Percentiles rank a stretch among this genome's conserved stretches.
Evolutionary conservation across 257 asterid species (phyloP).

Genomic region (Solanum bulbocastanum): DNA sequence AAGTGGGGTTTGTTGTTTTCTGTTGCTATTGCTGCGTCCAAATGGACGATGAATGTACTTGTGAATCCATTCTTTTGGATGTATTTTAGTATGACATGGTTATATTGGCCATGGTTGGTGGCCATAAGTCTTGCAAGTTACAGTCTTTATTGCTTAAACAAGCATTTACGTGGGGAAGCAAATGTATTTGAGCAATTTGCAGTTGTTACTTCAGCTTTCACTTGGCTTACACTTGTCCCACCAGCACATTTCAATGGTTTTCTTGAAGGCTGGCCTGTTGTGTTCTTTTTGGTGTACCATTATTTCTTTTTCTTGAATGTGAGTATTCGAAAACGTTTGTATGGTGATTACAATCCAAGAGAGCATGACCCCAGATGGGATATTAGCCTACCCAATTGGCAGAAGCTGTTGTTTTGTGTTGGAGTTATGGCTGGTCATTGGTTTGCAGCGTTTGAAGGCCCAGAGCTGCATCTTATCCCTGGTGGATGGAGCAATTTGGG

Average conservation of each 20-base stretch:
- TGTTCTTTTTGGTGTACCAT: constrained; percentile 82
- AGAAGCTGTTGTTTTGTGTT: constrained; percentile 45
- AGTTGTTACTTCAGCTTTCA: constrained; percentile 64
- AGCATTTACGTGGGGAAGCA: constrained; percentile 54
- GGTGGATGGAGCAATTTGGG: constrained; percentile 69
- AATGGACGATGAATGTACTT: constrained; percentile 36
- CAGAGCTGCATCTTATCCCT: constrained; percentile 68
- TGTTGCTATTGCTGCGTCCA: constrained; percentile 50
- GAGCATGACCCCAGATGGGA: constrained; percentile 79
- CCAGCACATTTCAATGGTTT: constrained; percentile 95
- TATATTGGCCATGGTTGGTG: constrained; percentile 90
- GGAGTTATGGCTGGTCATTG: constrained; percentile 74
- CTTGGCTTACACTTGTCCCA: constrained; percentile 88
- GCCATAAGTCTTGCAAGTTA: constrained; percentile 44
- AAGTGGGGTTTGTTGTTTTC: constrained; percentile 53
- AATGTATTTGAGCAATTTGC: constrained; percentile 49
- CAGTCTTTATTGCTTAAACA: constrained; percentile 48
- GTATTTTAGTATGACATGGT: constrained; percentile 91
- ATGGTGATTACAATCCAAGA: constrained; percentile 66
- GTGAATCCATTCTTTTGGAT: constrained; percentile 82
- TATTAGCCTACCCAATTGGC: constrained; percentile 56
- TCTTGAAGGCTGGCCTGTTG: constrained; percentile 96
- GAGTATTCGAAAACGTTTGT: constrained; percentile 57
- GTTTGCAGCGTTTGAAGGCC: constrained; percentile 86
- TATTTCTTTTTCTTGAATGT: constrained; percentile 74